Base-by-base conservation (phyloP, 805 yeast genomes). In the Candida cerambycidarum region DNA sequence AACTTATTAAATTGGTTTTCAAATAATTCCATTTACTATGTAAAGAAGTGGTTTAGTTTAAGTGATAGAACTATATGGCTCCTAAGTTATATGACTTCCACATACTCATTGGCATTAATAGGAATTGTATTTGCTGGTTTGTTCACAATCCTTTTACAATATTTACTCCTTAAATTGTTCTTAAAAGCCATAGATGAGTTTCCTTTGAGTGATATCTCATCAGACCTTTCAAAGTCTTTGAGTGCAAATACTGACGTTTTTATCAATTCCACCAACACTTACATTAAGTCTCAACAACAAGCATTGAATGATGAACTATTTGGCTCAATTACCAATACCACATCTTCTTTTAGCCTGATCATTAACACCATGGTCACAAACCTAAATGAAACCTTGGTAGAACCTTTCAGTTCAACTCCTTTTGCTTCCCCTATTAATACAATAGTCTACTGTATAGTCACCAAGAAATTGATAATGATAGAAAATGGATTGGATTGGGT, bases 401-500 rank as follows among this genome's bases (percentile, higher is more conserved):
- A 72, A 7, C 71, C 81, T 0, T 89, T 93, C 62, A 80, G 82
- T 4, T 73, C 73, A 2, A 88, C 97, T 0, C 76, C 85, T 0
- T 63, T 92, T 9, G 77, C 80, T 36, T 58, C 58, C 1, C 85
- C 95, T 0, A 71, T 89, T 35, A 71, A 74, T 21, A 73, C 83
- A 0, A 79, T 89, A 0, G 85, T 90, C 3, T 80, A 82, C 24
- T 92, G 99, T 65, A 78, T 87, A 2, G 69, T 93, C 29, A 92
- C 87, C 13, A 70, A 83, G 38, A 93, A 92, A 54, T 59, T 92
- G 5, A 71, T 70, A 11, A 70, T 75, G 16, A 67, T 89, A 2
- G 85, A 85, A 48, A 57, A 76, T 23, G 98, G 95, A 0, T 62
- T 90, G 42, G 75, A 82, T 1, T 93, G 97, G 97, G 65, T 89